These are phyloP conservation scores for Ascochyta clinopodiicola DNA, from an alignment of 2,329 filamentous ascomycete genomes.

Conservation along the genomic window DNA sequence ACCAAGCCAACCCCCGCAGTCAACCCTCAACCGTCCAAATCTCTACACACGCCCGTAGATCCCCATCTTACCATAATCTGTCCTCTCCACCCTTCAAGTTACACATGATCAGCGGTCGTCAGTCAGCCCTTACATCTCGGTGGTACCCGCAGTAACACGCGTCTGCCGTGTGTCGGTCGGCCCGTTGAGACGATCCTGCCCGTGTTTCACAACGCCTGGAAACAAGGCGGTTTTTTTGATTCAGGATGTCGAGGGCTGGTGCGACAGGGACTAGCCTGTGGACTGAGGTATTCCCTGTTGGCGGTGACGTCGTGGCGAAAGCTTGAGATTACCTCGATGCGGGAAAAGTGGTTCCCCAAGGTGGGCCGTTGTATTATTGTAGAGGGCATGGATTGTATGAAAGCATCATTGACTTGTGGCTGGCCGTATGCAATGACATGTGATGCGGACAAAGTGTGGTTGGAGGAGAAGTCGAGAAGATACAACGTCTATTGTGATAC, in stretches of 20 bases:
- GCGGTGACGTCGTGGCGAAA: conserved; percentile 8
- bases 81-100: neutral
- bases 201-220: neutral
- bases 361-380: neutral
- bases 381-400: too few relatives aligned
- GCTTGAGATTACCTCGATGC: conserved; percentile 5
- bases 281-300: neutral
- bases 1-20: too few relatives aligned
- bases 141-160: conserved; percentile 16
- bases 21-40: too few relatives aligned
- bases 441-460: neutral
- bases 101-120: conserved; percentile 2
- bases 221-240: conserved; percentile 5
- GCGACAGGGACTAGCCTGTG: neutral
- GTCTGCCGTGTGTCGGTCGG: conserved; percentile 14
- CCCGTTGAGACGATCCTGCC: conserved; percentile 6
- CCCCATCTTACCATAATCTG: neutral
- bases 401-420: too few relatives aligned
- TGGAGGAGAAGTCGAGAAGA: conserved; percentile 1
- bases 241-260: conserved; percentile 2
- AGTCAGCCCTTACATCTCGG: conserved; percentile 12
- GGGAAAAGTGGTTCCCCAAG: neutral
- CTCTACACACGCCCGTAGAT: too few relatives aligned
- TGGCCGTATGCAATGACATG: neutral
- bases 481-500: conserved; percentile 16